A percentile compares a stretch with the other conserved stretches of the same genome.
Evolutionary conservation across 768 basidiomycete species (phyloP).

Genomic region (Antrodiella citrinella): DNA sequence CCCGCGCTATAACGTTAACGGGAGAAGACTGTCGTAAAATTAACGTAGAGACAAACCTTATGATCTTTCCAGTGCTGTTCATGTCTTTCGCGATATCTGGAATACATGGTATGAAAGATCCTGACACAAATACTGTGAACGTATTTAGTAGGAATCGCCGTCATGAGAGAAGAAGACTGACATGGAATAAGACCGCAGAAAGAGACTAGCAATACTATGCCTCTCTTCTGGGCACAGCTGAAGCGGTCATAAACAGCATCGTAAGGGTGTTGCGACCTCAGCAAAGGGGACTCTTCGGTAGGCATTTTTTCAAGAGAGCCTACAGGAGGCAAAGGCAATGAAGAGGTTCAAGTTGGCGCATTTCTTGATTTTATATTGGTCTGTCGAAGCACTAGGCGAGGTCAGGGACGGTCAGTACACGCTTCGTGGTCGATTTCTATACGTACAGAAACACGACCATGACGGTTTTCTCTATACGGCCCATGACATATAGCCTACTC

Average conservation of each 20-base stretch:
- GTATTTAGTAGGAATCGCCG: background rate
- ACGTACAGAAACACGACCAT: too few relatives aligned
- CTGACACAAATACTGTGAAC: constrained; percentile 53
- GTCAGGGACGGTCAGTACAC: too few relatives aligned
- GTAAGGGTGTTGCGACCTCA: constrained; percentile 11
- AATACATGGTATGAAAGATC: constrained; percentile 67
- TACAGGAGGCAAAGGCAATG: background rate
- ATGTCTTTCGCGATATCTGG: constrained; percentile 66
- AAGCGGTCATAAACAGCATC: constrained; percentile 53
- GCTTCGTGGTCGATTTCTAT: too few relatives aligned
- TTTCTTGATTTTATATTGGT: too few relatives aligned
- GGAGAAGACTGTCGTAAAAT: too few relatives aligned
- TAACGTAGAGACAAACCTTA: constrained; percentile 35
- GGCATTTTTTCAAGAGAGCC: constrained; percentile 17
- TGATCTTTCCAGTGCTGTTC: constrained; percentile 41
- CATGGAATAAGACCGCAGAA: constrained; percentile 56
- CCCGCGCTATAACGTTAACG: background rate
- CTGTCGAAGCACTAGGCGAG: too few relatives aligned
- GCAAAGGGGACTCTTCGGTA: constrained; percentile 23
- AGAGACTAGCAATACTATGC: constrained; percentile 50
- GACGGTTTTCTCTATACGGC: too few relatives aligned
- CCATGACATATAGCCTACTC: too few relatives aligned
- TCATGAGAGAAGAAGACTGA: constrained; percentile 24
- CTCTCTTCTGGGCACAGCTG: constrained; percentile 37
- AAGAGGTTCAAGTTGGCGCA: too few relatives aligned